Evolutionary conservation across 768 basidiomycete species (phyloP), one percentile per base, ranked within the genome.

Genomic region (Cantharellus anzutake): DNA sequence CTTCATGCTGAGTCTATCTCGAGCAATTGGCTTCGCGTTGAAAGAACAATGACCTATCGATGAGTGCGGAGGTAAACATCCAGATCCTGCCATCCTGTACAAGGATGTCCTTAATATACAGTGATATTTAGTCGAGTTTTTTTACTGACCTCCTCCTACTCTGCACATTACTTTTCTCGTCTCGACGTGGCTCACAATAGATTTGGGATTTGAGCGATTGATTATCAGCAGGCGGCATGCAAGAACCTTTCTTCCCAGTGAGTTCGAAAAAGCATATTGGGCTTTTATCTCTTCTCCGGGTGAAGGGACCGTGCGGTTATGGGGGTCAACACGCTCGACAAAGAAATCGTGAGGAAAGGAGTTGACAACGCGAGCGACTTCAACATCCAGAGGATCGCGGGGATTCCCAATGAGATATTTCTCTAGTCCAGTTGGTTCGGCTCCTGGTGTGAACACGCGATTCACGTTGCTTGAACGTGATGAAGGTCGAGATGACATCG

Each of bases 161-260:
- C 89, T 81, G 71, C 84, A 88, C 83, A 93, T 85, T 39, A 92
- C 89, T 71, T 89, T 92, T 79, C 84, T 88, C 60, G 70, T 70
- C 64, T 75, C 74, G 35, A 55, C 35, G 52, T 55, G 35, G 7
- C 52, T 37, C 64, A 72, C 76, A 57, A 62, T 59, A 64, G 71
- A 66, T 60, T 74, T 69, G 41, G 70, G 67, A 29, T 70, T 73
- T 5, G 77, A 71, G 55, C 89, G 78, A 58, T 80, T 79, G 67
- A 88, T 73, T 52, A 86, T 85, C 51, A 88, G 86, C 70, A 93
- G 71, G 64, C 83, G 78, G 69, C 85, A 87, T 35, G 81, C 83
- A 41, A 93, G 77, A 41, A 82, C 75, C 73, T 88, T 90, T 64
- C 80, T 75, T 63, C 80, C 78, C 64, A 89, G 70, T 62, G 80